Conservation (phyloP, 148 eudicot genomes). For the Fagopyrum esculentum region DNA sequence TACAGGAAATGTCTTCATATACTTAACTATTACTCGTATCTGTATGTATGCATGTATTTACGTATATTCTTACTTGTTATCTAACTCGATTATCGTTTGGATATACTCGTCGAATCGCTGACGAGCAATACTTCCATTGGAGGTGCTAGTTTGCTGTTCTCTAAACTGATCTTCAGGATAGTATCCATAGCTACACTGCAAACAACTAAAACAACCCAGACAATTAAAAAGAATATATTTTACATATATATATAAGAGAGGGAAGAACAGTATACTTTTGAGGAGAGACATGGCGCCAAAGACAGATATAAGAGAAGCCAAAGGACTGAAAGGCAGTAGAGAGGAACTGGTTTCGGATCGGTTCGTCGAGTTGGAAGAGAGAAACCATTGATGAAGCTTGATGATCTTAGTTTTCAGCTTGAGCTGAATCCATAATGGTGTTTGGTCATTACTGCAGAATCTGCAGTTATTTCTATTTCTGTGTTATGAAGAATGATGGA, state of each 20-base stretch:
- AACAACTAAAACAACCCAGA: slow-evolving; percentile 22
- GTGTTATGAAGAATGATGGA: neutral
- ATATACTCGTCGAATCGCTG: slow-evolving; percentile 47
- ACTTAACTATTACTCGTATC: neutral
- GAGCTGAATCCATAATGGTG: neutral
- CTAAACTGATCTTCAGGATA: slow-evolving; percentile 26
- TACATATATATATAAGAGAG: neutral
- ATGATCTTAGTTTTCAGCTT: neutral
- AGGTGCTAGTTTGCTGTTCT: slow-evolving; percentile 29
- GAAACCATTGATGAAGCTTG: slow-evolving; percentile 42
- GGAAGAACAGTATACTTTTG: slow-evolving; percentile 20
- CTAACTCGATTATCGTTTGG: slow-evolving; percentile 11
- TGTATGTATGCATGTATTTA: neutral
- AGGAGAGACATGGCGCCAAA: slow-evolving; percentile 52
- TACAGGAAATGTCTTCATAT: neutral
- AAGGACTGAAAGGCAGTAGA: slow-evolving; percentile 34
- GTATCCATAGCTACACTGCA: slow-evolving; percentile 46
- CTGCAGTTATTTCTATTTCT: neutral
- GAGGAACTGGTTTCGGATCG: slow-evolving; percentile 41
- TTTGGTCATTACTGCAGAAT: neutral
- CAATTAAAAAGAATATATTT: neutral
- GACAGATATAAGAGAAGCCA: slow-evolving; percentile 59
- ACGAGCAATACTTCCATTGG: slow-evolving; percentile 30
- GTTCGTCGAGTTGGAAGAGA: slow-evolving; percentile 47
- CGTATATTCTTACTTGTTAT: slow-evolving; percentile 12